A percentile compares a stretch with the other conserved stretches of the same genome.
phyloP scores from a whole-genome alignment of 805 yeast genomes.

The Phaffomyces opuntiae region DNA sequence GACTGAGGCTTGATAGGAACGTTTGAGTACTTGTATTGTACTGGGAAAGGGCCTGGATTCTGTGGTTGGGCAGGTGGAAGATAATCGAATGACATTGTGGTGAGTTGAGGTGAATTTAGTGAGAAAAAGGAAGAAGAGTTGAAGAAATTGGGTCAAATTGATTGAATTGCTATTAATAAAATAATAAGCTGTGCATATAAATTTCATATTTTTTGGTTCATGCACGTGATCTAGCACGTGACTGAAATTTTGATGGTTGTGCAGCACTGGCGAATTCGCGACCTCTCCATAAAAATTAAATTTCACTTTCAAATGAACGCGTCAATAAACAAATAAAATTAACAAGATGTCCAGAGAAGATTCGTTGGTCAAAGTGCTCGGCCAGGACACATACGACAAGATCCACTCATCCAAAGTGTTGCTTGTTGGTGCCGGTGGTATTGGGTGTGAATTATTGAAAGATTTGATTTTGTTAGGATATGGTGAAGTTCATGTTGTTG shows the following conservation, averaged over 20 bases:
- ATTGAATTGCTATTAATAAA: too few relatives aligned
- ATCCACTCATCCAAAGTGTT: slow-evolving; percentile 45
- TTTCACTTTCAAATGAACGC: not conserved
- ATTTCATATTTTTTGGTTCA: too few relatives aligned
- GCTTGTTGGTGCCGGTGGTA: slow-evolving; percentile 94
- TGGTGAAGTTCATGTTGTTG: slow-evolving; percentile 88
- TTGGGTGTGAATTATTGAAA: slow-evolving; percentile 87
- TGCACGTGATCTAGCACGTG: too few relatives aligned
- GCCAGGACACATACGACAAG: slow-evolving; percentile 7
- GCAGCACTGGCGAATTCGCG: too few relatives aligned
- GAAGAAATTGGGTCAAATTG: too few relatives aligned
- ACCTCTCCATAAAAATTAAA: too few relatives aligned
- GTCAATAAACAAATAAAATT: not conserved
- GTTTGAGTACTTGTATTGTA: slow-evolving; percentile 1
- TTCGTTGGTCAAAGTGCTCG: slow-evolving; percentile 14
- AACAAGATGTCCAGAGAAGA: slow-evolving; percentile 12
- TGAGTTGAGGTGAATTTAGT: too few relatives aligned
- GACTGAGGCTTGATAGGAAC: not conserved
- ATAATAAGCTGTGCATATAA: too few relatives aligned
- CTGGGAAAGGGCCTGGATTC: not conserved
- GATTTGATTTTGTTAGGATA: slow-evolving; percentile 72
- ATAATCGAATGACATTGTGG: not conserved
- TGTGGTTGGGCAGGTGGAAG: slow-evolving; percentile 3
- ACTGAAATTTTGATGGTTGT: too few relatives aligned
- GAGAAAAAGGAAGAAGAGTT: too few relatives aligned